phyloP scores from a whole-genome alignment of 2,329 filamentous ascomycete species.

The Epichloe festucae region DNA sequence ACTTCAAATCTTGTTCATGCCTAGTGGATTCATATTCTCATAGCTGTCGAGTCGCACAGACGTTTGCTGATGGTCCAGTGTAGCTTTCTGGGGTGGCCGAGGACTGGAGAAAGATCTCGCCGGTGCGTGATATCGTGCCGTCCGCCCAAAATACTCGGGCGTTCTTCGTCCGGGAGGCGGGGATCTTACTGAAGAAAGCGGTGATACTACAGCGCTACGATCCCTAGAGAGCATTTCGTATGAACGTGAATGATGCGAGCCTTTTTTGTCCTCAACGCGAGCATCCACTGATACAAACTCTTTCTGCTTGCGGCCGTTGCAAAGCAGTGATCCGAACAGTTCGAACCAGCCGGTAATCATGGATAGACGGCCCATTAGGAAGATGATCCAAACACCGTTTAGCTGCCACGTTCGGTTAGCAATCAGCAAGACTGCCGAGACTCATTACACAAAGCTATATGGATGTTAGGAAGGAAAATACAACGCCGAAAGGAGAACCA shows the following conservation, averaged over 20 bases:
- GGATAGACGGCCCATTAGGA: slow-evolving; percentile 71
- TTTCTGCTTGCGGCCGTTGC: slow-evolving; percentile 40
- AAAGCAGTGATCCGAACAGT: slow-evolving; percentile 32
- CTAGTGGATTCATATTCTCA: slow-evolving; percentile 38
- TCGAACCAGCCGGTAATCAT: slow-evolving; percentile 79
- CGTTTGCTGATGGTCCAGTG: slow-evolving; percentile 31
- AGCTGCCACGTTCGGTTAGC: slow-evolving; percentile 33
- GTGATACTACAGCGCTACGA: slow-evolving; percentile 40
- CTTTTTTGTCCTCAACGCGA: slow-evolving; percentile 44
- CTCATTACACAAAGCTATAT: not conserved
- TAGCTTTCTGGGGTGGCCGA: slow-evolving; percentile 28
- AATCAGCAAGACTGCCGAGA: slow-evolving; percentile 7
- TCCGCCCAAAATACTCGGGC: slow-evolving; percentile 42
- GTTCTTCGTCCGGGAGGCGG: slow-evolving; percentile 29
- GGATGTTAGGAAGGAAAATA: not conserved
- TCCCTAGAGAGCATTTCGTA: slow-evolving; percentile 70
- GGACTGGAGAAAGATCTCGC: slow-evolving; percentile 44
- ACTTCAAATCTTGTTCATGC: slow-evolving; percentile 37
- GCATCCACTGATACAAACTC: slow-evolving; percentile 90
- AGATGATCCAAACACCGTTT: slow-evolving; percentile 72
- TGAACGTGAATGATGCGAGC: slow-evolving; percentile 38
- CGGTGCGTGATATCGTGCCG: slow-evolving; percentile 42
- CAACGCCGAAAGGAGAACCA: not conserved
- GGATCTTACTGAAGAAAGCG: slow-evolving; percentile 27
- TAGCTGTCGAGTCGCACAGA: slow-evolving; percentile 21